phyloP scores from a whole-genome alignment of 352 stramenopile genomes.

The Aphanomyces invadans region DNA sequence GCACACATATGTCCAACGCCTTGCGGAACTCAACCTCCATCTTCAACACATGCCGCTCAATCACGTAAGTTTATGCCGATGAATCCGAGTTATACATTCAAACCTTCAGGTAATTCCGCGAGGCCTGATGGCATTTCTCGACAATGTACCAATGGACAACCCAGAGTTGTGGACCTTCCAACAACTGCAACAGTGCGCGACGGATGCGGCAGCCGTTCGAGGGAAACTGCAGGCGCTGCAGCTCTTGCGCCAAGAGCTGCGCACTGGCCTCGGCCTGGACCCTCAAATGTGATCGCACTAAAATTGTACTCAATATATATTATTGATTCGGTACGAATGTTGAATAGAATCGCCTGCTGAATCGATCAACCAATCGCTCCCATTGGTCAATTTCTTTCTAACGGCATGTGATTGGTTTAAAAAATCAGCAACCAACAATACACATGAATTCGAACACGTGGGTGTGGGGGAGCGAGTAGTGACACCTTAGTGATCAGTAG shows the following conservation, averaged over 20 bases:
- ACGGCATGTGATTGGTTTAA: too few species aligned
- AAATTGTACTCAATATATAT: too few species aligned
- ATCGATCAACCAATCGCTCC: too few species aligned
- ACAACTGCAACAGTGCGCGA: conserved; percentile 22
- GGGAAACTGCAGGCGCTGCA: conserved; percentile 22
- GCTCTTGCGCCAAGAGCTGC: conserved; percentile 12
- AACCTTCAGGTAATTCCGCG: conserved; percentile 14
- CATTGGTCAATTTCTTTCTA: too few species aligned
- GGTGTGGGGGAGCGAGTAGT: too few species aligned
- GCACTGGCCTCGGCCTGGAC: conserved; percentile 11
- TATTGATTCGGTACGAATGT: too few species aligned
- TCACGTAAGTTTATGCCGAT: conserved; percentile 8
- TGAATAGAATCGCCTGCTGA: too few species aligned
- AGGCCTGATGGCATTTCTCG: conserved; percentile 5
- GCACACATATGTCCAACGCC: conserved; percentile 17
- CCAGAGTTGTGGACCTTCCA: conserved; percentile 19
- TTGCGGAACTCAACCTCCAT: conserved; percentile 13
- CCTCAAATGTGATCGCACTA: too few species aligned
- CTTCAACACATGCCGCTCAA: conserved; percentile 6
- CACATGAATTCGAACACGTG: too few species aligned
- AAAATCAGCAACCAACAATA: too few species aligned
- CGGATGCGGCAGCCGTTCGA: background rate
- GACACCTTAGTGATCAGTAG: too few species aligned
- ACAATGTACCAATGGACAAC: conserved; percentile 22
- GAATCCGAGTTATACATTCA: background rate